Conservation (phyloP, 23 red algal genomes). For the Gracilaria vermiculophylla region DNA sequence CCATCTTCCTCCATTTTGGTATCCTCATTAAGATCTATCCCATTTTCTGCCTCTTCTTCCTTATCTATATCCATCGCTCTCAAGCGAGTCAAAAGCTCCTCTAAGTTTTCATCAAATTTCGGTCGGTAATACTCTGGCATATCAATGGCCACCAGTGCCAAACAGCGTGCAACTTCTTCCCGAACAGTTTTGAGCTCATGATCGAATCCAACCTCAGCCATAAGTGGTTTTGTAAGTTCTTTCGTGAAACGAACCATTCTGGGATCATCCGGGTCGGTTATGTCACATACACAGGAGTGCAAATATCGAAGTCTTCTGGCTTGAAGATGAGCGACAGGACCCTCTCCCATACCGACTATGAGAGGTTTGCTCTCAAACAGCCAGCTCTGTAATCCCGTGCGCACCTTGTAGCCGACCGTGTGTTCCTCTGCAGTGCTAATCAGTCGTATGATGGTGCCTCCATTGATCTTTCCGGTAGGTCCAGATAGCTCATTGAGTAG, state of each 20-base stretch:
- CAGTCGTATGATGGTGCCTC: conserved; percentile 66
- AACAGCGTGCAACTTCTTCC: conserved; percentile 70
- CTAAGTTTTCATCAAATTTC: conserved; percentile 23
- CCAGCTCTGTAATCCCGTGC: conserved; percentile 13
- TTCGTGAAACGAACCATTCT: conserved; percentile 21
- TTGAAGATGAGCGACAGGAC: conserved; percentile 68
- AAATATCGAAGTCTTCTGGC: conserved; percentile 68
- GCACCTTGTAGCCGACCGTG: conserved; percentile 39
- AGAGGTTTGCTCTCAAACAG: conserved; percentile 41
- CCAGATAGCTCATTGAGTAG: conserved; percentile 67
- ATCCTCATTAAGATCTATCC: not conserved
- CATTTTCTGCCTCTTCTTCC: not conserved
- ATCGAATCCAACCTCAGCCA: conserved; percentile 52
- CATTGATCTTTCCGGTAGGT: conserved; percentile 66
- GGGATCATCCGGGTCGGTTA: not conserved
- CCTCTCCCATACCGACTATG: conserved; percentile 56
- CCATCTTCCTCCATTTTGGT: conserved; percentile 14
- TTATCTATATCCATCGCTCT: not conserved
- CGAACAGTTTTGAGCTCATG: conserved; percentile 78
- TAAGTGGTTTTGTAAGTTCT: conserved; percentile 18
- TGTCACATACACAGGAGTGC: conserved; percentile 69
- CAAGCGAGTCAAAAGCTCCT: conserved; percentile 26
- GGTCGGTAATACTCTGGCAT: not conserved
- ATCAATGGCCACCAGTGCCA: conserved; percentile 46
- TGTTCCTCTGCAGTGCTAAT: conserved; percentile 39